Evolutionary conservation across 164 flowering plant species (phyloP).

Genomic region (Piper betle): DNA sequence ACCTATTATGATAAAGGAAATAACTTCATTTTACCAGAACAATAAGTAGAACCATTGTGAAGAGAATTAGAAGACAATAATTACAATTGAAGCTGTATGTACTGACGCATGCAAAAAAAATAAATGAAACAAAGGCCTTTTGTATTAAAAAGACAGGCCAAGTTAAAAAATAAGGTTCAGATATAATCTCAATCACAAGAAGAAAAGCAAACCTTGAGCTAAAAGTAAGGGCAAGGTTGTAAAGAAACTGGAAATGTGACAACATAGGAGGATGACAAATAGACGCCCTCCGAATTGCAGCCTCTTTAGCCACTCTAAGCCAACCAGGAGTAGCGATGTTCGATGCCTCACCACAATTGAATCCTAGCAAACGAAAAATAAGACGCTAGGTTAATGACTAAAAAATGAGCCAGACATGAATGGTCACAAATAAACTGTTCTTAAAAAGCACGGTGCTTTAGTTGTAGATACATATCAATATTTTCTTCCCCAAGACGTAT

Average conservation of each 20-base stretch:
- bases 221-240: constrained; percentile 64
- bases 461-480: background rate
- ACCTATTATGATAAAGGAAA: too few relatives aligned
- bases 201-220: constrained; percentile 49
- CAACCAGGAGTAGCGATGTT: constrained; percentile 99
- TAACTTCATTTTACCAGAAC: too few relatives aligned
- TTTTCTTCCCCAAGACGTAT: background rate
- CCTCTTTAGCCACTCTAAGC: constrained; percentile 83
- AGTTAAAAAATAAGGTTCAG: too few relatives aligned
- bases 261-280: constrained; percentile 95
- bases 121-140: too few relatives aligned
- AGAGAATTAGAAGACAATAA: too few relatives aligned
- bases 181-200: background rate
- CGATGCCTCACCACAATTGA: constrained; percentile 79
- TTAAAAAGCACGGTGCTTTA: background rate
- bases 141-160: too few relatives aligned
- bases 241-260: constrained; percentile 90
- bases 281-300: constrained; percentile 95
- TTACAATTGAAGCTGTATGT: too few relatives aligned
- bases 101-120: too few relatives aligned
- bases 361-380: background rate
- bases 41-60: too few relatives aligned
- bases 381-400: background rate
- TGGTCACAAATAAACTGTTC: background rate
- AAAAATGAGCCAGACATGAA: background rate